Conservation (phyloP, 2,329 filamentous ascomycete genomes). For the Penicillium sp. region DNA sequence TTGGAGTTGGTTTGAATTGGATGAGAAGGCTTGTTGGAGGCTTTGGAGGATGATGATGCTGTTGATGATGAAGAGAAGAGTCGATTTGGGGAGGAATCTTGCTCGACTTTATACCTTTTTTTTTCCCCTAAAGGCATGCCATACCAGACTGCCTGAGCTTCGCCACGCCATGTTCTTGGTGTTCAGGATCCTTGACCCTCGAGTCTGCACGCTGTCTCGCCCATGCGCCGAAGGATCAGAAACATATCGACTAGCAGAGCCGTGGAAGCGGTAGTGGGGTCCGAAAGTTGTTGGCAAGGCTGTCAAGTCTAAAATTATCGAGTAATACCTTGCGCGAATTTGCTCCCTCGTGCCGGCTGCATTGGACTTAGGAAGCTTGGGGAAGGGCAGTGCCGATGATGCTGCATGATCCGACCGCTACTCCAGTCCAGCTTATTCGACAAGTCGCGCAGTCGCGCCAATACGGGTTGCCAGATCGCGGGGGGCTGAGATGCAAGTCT, state of each 20-base stretch:
- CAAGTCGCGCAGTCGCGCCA: neutral
- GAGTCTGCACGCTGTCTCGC: neutral
- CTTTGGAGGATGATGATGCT: neutral
- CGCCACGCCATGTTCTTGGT: neutral
- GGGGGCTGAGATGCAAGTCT: neutral
- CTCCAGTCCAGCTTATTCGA: neutral
- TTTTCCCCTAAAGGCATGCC: neutral
- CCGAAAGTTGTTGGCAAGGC: neutral
- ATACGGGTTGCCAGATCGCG: neutral
- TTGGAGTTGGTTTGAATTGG: neutral
- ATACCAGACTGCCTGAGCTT: neutral
- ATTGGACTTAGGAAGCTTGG: neutral
- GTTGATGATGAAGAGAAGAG: neutral
- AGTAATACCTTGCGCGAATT: neutral
- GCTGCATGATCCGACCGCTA: neutral
- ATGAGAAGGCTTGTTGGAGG: neutral
- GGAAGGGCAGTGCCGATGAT: neutral
- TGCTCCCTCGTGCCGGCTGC: neutral
- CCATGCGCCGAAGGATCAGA: conserved; percentile 3
- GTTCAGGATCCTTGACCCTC: neutral
- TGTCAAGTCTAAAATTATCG: neutral
- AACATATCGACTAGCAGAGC: neutral
- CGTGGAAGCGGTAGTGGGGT: neutral
- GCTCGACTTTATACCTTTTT: neutral
- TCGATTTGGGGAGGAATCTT: neutral